Evolutionary conservation across 1,284 basidiomycete species (phyloP), one percentile per base, ranked within the genome.

Genomic region (Pascua guehoae): DNA sequence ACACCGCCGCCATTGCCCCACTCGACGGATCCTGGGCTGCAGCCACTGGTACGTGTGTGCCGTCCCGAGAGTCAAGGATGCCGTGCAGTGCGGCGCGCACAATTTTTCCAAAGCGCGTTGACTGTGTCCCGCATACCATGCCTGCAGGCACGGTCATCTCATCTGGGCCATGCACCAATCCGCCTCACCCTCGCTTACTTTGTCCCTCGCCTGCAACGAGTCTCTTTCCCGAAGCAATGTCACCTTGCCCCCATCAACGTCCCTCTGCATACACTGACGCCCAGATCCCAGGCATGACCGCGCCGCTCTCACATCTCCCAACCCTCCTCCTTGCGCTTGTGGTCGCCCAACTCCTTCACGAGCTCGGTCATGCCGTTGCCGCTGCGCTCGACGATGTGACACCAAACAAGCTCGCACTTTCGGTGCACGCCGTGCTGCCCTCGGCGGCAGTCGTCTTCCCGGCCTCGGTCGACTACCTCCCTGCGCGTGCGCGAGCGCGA

Each of bases 271-370:
- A 14, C 17, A n/a, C 46, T 52, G 14, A 46, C 24, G 11, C 11
- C 9, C 53, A 77, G 75, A 73, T 77, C 47, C 75, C 75, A 10
- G 75, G 75, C 7, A 46, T 77, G 18, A 77, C 73, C 1, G 60
- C 71, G 8, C 75, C 75, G 0, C 52, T 72, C 16, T 69, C 69
- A 0, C 73, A 77, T 48, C 57, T 74, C 0, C 70, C 72, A 1
- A 70, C 73, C 1, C 56, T 77, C 3, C 47, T 71, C 0, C 63
- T 77, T 7, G 72, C 69, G 1, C 57, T 76, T 12, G 49, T 75
- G 0, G 36, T 71, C 12, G 70, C 71, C 36, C 74, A 77, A 56
- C 58, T 75, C 12, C 58, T 77, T 0, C 75, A 77, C 53, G 75
- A 77, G 49, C 56, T 66, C 1, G 75, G 74, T 1, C 75, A 77